Evolutionary conservation across 352 stramenopile species (phyloP).

Genomic region (Phytophthora hibernalis): DNA sequence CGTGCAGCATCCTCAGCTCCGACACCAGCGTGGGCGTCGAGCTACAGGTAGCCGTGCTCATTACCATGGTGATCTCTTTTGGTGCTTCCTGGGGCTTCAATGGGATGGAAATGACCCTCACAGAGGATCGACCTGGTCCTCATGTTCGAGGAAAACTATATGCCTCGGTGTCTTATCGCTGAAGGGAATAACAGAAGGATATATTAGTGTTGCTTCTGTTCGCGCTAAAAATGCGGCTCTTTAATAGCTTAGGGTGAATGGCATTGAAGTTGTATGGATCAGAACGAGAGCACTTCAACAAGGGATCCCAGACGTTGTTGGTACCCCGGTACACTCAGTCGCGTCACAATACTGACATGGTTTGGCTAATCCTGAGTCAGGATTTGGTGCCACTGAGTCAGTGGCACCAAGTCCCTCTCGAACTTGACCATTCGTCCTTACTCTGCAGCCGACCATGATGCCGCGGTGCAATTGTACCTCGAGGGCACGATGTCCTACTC

Average conservation of each 20-base stretch:
- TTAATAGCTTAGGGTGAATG: background rate
- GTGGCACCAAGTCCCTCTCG: background rate
- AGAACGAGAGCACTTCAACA: background rate
- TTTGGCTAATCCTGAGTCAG: background rate
- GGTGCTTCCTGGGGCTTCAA: slow-evolving; percentile 6
- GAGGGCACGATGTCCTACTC: slow-evolving; percentile 45
- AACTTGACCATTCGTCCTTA: slow-evolving; percentile 35
- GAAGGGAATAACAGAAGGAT: background rate
- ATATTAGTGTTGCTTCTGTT: background rate
- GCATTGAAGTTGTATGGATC: background rate
- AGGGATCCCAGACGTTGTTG: no score
- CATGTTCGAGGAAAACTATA: background rate
- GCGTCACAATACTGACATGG: no score
- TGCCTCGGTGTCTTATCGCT: slow-evolving; percentile 38
- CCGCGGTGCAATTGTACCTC: slow-evolving; percentile 37
- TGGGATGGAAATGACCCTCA: slow-evolving; percentile 23
- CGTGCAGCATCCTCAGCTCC: slow-evolving; percentile 41
- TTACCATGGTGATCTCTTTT: slow-evolving; percentile 12
- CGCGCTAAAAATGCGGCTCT: slow-evolving; percentile 13
- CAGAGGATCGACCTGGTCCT: background rate
- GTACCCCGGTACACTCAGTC: no score
- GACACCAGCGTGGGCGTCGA: slow-evolving; percentile 21
- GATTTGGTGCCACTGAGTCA: no score
- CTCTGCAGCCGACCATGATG: slow-evolving; percentile 24
- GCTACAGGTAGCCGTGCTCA: slow-evolving; percentile 1